Percentiles rank a stretch among this genome's conserved stretches.
These are phyloP conservation scores for Exophiala mesophila DNA, from an alignment of 2,329 filamentous ascomycete genomes.

Conservation along the genomic window DNA sequence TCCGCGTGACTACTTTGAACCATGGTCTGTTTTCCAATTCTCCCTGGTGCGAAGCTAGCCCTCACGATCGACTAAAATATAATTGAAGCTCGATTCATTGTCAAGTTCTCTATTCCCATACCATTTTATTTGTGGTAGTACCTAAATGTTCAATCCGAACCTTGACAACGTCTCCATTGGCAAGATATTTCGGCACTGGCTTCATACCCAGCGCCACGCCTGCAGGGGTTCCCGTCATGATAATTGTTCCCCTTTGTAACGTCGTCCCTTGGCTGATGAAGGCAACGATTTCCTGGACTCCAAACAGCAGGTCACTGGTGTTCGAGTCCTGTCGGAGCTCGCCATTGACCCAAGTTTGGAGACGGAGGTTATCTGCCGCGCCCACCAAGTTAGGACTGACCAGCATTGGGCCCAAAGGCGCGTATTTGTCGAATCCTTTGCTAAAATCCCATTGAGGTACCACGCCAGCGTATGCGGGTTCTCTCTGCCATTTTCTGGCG, in stretches of 20 bases:
- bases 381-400: conserved; percentile 29
- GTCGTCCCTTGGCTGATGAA: conserved; percentile 36
- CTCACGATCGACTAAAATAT: too few relatives aligned
- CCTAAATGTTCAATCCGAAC: too few relatives aligned
- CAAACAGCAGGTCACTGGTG: conserved; percentile 43
- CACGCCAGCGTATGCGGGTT: conserved; percentile 44
- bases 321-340: neutral
- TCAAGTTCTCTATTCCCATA: too few relatives aligned
- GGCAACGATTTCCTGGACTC: conserved; percentile 33
- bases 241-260: conserved; percentile 44
- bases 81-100: too few relatives aligned
- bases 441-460: conserved; percentile 55
- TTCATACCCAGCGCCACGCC: too few relatives aligned
- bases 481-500: conserved; percentile 48
- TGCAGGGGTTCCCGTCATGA: conserved; percentile 50
- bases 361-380: neutral
- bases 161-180: too few relatives aligned
- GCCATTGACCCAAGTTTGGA: neutral
- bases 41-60: too few relatives aligned
- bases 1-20: too few relatives aligned
- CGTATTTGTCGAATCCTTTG: conserved; percentile 55
- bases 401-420: conserved; percentile 49
- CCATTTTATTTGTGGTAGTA: too few relatives aligned
- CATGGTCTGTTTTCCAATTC: too few relatives aligned
- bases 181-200: too few relatives aligned